A percentile compares a stretch with the other conserved stretches of the same genome.
Conservation (phyloP, 352 stramenopile species). For the Globisporangium emineosum region DNA sequence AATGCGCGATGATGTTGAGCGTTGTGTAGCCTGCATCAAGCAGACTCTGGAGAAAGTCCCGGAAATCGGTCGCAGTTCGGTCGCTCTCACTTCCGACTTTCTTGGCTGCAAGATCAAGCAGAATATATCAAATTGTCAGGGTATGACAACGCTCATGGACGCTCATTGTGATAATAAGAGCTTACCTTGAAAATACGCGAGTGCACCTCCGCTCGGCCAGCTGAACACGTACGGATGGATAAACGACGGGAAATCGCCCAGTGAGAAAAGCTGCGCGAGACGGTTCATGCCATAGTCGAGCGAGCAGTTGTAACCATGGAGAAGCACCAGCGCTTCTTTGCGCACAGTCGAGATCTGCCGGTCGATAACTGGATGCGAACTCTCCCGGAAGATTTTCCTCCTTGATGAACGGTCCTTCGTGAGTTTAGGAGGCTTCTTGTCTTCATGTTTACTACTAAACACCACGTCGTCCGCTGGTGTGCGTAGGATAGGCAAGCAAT, state of each 20-base stretch:
- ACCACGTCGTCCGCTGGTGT: constrained; percentile 51
- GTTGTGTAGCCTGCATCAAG: constrained; percentile 60
- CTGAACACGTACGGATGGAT: constrained; percentile 47
- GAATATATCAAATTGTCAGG: neutral
- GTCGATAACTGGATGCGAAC: constrained; percentile 20
- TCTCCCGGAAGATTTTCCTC: constrained; percentile 21
- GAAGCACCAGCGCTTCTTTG: constrained; percentile 29
- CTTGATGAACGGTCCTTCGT: constrained; percentile 19
- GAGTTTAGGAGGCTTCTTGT: constrained; percentile 5
- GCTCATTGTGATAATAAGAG: neutral
- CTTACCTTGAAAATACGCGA: constrained; percentile 34
- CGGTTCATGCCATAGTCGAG: constrained; percentile 33
- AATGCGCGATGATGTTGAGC: constrained; percentile 64
- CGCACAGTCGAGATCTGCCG: neutral
- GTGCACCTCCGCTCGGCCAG: constrained; percentile 33
- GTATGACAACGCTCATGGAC: too few relatives aligned
- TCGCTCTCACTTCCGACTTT: constrained; percentile 40
- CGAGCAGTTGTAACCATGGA: constrained; percentile 40
- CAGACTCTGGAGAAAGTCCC: constrained; percentile 51
- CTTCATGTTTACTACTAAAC: constrained; percentile 31
- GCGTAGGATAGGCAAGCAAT: constrained; percentile 37
- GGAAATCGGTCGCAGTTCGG: constrained; percentile 37
- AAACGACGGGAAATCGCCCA: constrained; percentile 32
- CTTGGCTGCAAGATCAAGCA: constrained; percentile 23
- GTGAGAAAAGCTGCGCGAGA: constrained; percentile 28